Percentiles rank a stretch among this genome's conserved stretches.
These are phyloP conservation scores for Apiotrichum porosum DNA, from an alignment of 1,284 basidiomycete genomes.

Conservation along the genomic window DNA sequence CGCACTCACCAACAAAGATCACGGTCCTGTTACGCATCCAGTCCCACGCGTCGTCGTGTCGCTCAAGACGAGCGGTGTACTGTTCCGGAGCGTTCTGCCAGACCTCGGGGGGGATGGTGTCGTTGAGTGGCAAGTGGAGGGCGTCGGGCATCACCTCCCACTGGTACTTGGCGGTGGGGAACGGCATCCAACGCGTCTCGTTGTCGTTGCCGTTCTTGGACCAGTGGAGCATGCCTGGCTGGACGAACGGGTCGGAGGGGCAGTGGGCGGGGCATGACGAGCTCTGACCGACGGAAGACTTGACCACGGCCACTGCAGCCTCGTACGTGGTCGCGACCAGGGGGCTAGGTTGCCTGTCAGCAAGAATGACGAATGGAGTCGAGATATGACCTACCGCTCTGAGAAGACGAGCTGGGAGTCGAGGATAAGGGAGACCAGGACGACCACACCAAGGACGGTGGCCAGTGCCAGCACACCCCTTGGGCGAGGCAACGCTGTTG, in stretches of 20 bases:
- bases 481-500: too few relatives aligned
- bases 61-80: constrained; percentile 12
- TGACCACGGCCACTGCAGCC: background rate
- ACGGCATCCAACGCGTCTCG: constrained; percentile 26
- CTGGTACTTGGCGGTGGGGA: background rate
- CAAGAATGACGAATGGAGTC: too few relatives aligned
- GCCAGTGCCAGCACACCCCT: too few relatives aligned
- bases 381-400: background rate
- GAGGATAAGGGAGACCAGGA: background rate
- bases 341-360: too few relatives aligned
- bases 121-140: constrained; percentile 8
- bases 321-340: too few relatives aligned
- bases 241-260: constrained; percentile 17
- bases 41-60: constrained; percentile 10
- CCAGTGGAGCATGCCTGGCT: constrained; percentile 26
- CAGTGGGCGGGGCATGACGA: constrained; percentile 2
- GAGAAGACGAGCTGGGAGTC: background rate
- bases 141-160: constrained; percentile 3
- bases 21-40: constrained; percentile 15
- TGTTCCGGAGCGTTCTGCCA: constrained; percentile 7
- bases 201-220: constrained; percentile 2
- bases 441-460: too few relatives aligned
- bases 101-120: constrained; percentile 7
- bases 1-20: constrained; percentile 17
- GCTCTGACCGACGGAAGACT: background rate